Percentiles rank a stretch among this genome's conserved stretches.
These are phyloP conservation scores for Trichoderma simmonsii DNA, from an alignment of 2,329 filamentous ascomycete species.

Conservation along the genomic window DNA sequence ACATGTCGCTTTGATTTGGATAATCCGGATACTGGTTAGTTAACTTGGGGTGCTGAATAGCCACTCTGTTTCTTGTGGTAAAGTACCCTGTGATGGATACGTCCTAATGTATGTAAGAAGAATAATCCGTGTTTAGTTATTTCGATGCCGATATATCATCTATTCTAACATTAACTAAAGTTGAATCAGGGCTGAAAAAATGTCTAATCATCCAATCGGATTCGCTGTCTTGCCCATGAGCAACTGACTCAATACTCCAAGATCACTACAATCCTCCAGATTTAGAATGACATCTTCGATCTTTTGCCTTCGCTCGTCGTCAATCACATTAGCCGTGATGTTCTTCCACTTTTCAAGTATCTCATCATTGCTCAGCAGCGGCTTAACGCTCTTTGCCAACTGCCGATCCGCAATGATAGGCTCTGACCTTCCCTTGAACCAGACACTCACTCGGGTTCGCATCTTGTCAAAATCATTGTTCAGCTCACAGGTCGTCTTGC, in stretches of 20 bases:
- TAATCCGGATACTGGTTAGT: neutral
- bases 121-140: neutral
- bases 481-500: constrained; percentile 24
- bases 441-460: constrained; percentile 15
- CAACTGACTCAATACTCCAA: constrained; percentile 3
- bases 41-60: neutral
- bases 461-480: constrained; percentile 25
- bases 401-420: neutral
- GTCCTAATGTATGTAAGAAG: neutral
- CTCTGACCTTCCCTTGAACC: constrained; percentile 22
- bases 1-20: neutral
- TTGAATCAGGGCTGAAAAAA: neutral
- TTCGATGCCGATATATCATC: neutral
- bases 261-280: constrained; percentile 25
- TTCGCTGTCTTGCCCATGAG: neutral
- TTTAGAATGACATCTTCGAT: constrained; percentile 33
- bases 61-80: neutral
- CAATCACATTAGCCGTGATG: constrained; percentile 31
- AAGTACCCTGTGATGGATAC: neutral
- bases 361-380: constrained; percentile 35
- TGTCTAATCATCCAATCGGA: neutral
- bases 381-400: constrained; percentile 32
- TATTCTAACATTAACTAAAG: neutral
- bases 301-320: constrained; percentile 26
- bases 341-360: constrained; percentile 35